phyloP scores from a whole-genome alignment of 345 rosid genomes.

The Pistacia vera region DNA sequence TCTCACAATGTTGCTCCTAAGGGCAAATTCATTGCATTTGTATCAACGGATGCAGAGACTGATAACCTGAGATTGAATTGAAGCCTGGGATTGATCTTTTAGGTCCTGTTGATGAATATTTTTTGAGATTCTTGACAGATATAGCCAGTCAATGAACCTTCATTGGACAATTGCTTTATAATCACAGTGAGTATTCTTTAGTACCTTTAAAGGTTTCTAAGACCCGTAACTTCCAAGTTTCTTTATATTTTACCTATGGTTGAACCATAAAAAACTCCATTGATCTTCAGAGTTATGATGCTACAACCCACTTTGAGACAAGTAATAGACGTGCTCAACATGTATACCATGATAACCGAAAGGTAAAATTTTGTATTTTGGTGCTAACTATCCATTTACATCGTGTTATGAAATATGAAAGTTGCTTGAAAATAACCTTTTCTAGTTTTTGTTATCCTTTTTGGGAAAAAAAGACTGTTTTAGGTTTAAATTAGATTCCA shows the following conservation, averaged over 20 bases:
- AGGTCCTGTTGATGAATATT: slow-evolving; percentile 88
- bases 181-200: slow-evolving; percentile 59
- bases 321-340: slow-evolving; percentile 85
- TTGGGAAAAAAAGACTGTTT: too few species aligned
- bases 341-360: slow-evolving; percentile 94
- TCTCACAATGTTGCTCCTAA: slow-evolving; percentile 95
- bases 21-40: slow-evolving; percentile 93
- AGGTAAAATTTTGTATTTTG: slow-evolving; percentile 47
- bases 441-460: not conserved
- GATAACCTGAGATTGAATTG: slow-evolving; percentile 69
- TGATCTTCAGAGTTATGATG: slow-evolving; percentile 84
- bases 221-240: not conserved
- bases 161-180: slow-evolving; percentile 92
- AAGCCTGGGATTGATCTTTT: slow-evolving; percentile 85
- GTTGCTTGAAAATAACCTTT: not conserved
- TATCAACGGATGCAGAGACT: slow-evolving; percentile 92
- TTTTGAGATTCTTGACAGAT: slow-evolving; percentile 76
- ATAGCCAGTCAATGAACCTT: slow-evolving; percentile 76
- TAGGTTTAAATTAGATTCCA: too few species aligned
- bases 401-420: not conserved
- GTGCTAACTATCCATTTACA: not conserved
- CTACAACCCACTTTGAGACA: slow-evolving; percentile 94
- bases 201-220: not conserved
- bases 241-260: not conserved
- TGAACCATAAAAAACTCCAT: slow-evolving; percentile 16